phyloP scores from a whole-genome alignment of 805 yeast species.

The Saccharomyces mikatae region DNA sequence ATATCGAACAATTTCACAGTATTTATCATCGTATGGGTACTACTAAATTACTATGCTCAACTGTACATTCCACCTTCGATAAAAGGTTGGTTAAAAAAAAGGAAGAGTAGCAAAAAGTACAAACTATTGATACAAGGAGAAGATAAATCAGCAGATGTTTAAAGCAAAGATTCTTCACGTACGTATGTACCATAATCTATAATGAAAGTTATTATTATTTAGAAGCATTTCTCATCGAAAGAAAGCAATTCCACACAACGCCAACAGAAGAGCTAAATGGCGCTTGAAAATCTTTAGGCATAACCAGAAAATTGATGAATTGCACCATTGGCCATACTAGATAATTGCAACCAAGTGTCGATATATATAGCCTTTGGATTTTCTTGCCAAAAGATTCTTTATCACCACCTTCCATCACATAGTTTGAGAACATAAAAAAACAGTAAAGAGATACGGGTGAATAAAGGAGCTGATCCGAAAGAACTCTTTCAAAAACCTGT shows the following conservation, averaged over 20 bases:
- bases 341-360: constrained; percentile 60
- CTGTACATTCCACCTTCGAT: constrained; percentile 29
- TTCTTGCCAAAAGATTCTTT: constrained; percentile 55
- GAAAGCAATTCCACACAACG: constrained; percentile 88
- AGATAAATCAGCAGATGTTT: background rate
- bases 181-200: background rate
- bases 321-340: constrained; percentile 81
- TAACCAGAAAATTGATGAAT: constrained; percentile 59
- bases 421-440: constrained; percentile 78
- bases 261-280: constrained; percentile 85
- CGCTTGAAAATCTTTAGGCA: constrained; percentile 71
- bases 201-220: constrained; percentile 7
- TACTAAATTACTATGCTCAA: constrained; percentile 40
- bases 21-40: constrained; percentile 40
- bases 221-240: constrained; percentile 69
- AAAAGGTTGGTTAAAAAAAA: constrained; percentile 31
- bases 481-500: constrained; percentile 75
- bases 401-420: constrained; percentile 69
- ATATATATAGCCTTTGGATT: constrained; percentile 55
- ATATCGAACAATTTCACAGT: constrained; percentile 44
- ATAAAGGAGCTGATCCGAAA: constrained; percentile 82
- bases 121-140: constrained; percentile 24
- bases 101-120: constrained; percentile 32
- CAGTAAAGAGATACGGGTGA: constrained; percentile 78
- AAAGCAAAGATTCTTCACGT: background rate